phyloP scores from a whole-genome alignment of 306 rosid genomes.

The Vachellia pachyceras region DNA sequence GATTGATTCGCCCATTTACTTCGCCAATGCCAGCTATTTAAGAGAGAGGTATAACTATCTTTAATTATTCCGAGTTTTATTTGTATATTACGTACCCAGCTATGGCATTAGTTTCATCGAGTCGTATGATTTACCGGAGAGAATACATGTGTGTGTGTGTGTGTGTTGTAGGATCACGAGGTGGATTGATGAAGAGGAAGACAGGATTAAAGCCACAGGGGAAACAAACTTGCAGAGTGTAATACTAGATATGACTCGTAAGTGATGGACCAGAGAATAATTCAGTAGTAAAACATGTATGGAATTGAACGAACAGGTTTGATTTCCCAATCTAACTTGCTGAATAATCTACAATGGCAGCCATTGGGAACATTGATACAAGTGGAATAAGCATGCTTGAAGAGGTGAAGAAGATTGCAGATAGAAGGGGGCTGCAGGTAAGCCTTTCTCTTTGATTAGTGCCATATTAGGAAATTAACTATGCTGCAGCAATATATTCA shows the following conservation, averaged over 20 bases:
- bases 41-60: constrained; percentile 61
- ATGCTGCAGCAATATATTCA: background rate
- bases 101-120: background rate
- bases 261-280: constrained; percentile 25
- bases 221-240: constrained; percentile 71
- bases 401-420: constrained; percentile 71
- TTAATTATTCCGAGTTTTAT: background rate
- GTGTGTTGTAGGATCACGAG: constrained; percentile 68
- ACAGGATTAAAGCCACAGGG: constrained; percentile 63
- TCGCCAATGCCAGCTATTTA: constrained; percentile 77
- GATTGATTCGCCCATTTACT: constrained; percentile 78
- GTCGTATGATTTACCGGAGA: constrained; percentile 7
- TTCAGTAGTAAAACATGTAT: background rate
- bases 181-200: constrained; percentile 98
- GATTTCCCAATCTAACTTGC: constrained; percentile 16
- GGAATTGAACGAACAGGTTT: background rate
- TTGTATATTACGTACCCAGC: background rate
- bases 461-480: background rate
- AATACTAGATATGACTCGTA: constrained; percentile 82
- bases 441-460: background rate
- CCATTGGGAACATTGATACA: constrained; percentile 91
- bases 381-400: constrained; percentile 97
- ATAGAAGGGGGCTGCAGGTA: constrained; percentile 88
- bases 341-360: constrained; percentile 48
- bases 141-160: constrained; percentile 19